Conservation (phyloP, 164 flowering plant genomes). For the Aristolochia fimbriata region DNA sequence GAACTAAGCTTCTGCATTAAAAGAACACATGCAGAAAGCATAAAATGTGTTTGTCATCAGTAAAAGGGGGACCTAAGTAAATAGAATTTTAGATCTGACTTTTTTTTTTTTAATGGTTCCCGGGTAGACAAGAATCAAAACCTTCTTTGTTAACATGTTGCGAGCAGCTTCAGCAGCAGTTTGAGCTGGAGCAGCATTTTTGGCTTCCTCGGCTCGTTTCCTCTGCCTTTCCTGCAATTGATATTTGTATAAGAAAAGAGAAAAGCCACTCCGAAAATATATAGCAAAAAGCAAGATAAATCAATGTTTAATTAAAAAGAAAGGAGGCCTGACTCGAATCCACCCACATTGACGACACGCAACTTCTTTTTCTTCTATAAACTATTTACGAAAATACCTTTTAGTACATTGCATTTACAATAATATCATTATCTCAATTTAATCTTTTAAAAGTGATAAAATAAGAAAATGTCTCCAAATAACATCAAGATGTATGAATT, state of each 20-base stretch:
- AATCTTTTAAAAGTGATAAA: too few species aligned
- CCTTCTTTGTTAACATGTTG: slow-evolving; percentile 59
- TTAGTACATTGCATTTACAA: too few species aligned
- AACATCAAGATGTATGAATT: too few species aligned
- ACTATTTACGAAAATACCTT: too few species aligned
- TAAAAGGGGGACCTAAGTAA: background rate
- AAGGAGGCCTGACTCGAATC: too few species aligned
- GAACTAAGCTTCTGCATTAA: slow-evolving; percentile 52
- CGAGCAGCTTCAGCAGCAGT: slow-evolving; percentile 76
- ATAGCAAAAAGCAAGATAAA: background rate
- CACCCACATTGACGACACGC: too few species aligned
- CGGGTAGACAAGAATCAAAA: slow-evolving; percentile 5
- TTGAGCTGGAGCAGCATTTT: slow-evolving; percentile 44
- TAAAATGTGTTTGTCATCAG: background rate
- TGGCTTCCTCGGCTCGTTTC: slow-evolving; percentile 56
- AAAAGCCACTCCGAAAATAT: background rate
- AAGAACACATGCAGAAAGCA: background rate
- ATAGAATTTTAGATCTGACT: background rate
- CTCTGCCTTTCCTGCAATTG: slow-evolving; percentile 44
- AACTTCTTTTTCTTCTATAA: too few species aligned
- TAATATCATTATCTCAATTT: too few species aligned
- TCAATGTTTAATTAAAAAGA: background rate
- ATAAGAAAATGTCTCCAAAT: too few species aligned
- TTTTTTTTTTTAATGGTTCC: background rate
- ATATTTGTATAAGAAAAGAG: background rate